These are phyloP conservation scores for Adiantum capillusveneris DNA, from an alignment of 75 land plant species.

Conservation along the genomic window DNA sequence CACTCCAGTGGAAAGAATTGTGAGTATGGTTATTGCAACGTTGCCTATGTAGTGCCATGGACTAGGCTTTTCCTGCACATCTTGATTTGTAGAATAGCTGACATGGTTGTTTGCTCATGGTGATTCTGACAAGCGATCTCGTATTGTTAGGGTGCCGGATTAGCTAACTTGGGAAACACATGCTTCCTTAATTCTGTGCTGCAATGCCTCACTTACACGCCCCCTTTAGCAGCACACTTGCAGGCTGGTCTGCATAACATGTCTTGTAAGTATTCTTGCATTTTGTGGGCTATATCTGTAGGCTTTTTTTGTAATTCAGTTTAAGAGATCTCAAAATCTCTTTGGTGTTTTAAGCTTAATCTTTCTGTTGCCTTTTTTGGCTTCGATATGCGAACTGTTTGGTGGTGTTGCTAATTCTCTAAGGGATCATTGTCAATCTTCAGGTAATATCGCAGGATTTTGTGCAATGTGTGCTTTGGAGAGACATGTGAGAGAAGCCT, in stretches of 20 bases:
- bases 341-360: too few species aligned
- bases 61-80: background rate
- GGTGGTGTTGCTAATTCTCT: background rate
- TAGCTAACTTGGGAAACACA: slow-evolving; percentile 29
- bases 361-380: too few species aligned
- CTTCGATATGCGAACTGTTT: background rate
- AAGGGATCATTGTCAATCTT: too few species aligned
- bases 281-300: background rate
- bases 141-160: slow-evolving; percentile 21
- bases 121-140: background rate
- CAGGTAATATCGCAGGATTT: slow-evolving; percentile 24
- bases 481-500: slow-evolving; percentile 25
- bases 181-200: slow-evolving; percentile 33
- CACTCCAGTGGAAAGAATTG: too few species aligned
- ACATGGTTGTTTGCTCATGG: too few species aligned
- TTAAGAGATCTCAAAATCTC: too few species aligned
- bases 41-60: background rate
- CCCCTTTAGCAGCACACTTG: slow-evolving; percentile 19
- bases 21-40: too few species aligned
- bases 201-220: slow-evolving; percentile 32
- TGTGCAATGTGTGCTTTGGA: slow-evolving; percentile 33
- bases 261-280: slow-evolving; percentile 11
- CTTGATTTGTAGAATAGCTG: too few species aligned
- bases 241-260: slow-evolving; percentile 19
- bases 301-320: too few species aligned